These are phyloP conservation scores for Corchorus capsularis DNA, from an alignment of 345 rosid genomes.

Conservation along the genomic window DNA sequence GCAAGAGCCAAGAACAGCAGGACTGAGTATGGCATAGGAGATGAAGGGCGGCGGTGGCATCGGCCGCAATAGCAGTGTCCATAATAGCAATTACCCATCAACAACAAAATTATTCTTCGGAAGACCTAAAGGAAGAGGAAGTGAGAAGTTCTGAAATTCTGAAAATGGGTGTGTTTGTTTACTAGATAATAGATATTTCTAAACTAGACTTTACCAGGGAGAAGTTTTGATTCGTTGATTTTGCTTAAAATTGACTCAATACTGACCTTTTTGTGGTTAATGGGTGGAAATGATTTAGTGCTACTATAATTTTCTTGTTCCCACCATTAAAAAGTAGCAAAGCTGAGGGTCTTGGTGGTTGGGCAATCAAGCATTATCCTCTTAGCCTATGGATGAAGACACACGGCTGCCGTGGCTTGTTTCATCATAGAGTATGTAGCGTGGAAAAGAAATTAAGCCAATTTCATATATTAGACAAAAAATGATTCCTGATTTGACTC, in stretches of 20 bases:
- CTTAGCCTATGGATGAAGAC: not conserved
- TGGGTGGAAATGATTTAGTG: not conserved
- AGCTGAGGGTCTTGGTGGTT: not conserved
- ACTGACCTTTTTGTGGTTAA: not conserved
- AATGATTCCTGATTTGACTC: conserved; percentile 7
- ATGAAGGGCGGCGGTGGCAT: conserved; percentile 29
- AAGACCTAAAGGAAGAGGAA: not conserved
- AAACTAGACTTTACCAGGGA: not conserved
- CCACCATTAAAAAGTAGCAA: not conserved
- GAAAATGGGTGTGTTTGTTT: not conserved
- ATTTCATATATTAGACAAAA: conserved; percentile 1
- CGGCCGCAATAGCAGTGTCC: conserved; percentile 45
- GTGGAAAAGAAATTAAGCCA: not conserved
- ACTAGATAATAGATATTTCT: not conserved
- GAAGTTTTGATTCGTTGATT: not conserved
- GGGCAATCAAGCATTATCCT: conserved; percentile 7
- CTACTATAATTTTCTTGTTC: not conserved
- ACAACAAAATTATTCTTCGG: not conserved
- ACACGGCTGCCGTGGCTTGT: not conserved
- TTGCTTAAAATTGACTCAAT: not conserved
- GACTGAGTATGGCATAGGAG: conserved; percentile 38
- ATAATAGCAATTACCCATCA: conserved; percentile 24
- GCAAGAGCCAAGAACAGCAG: conserved; percentile 48
- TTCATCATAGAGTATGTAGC: not conserved
- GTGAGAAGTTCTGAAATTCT: not conserved